phyloP scores from a whole-genome alignment of 202 grass and related monocot species.

The Panicum hallii region DNA sequence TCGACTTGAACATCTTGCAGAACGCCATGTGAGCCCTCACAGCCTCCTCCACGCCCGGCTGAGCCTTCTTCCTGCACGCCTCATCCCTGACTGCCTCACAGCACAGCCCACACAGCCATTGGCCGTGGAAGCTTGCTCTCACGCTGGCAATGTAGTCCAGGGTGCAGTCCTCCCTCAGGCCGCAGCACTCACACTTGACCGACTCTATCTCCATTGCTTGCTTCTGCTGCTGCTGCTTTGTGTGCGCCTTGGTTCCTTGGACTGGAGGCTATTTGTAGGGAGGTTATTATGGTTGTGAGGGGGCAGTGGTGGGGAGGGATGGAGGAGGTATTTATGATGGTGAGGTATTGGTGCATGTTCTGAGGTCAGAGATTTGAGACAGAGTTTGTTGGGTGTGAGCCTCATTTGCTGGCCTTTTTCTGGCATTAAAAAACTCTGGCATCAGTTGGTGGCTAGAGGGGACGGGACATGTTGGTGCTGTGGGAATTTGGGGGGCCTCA shows the following conservation, averaged over 20 bases:
- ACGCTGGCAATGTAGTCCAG: constrained; percentile 78
- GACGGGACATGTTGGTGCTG: constrained; percentile 45
- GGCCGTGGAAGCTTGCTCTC: constrained; percentile 71
- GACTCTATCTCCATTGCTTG: constrained; percentile 85
- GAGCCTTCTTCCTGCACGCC: constrained; percentile 59
- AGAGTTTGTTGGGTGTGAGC: constrained; percentile 61
- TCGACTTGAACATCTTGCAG: constrained; percentile 72
- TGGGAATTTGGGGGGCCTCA: constrained; percentile 51
- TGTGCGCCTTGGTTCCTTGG: constrained; percentile 39
- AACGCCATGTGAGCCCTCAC: constrained; percentile 87
- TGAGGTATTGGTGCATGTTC: constrained; percentile 64
- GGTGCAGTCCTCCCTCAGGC: constrained; percentile 88
- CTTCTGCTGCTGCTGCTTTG: constrained; percentile 25
- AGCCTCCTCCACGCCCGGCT: constrained; percentile 65
- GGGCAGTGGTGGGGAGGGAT: constrained; percentile 41
- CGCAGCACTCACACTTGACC: constrained; percentile 82
- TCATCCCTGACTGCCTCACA: constrained; percentile 87
- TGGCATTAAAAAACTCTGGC: constrained; percentile 59
- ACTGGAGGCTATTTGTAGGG: constrained; percentile 57
- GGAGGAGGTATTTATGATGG: constrained; percentile 59
- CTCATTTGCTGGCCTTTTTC: constrained; percentile 62
- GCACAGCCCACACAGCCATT: constrained; percentile 94
- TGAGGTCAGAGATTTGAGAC: constrained; percentile 65
- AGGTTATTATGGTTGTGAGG: constrained; percentile 54
- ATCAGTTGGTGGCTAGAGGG: constrained; percentile 62